Percentiles rank a stretch among this genome's conserved stretches.
Conservation (phyloP, 257 asterid species). For the Lantana camara region DNA sequence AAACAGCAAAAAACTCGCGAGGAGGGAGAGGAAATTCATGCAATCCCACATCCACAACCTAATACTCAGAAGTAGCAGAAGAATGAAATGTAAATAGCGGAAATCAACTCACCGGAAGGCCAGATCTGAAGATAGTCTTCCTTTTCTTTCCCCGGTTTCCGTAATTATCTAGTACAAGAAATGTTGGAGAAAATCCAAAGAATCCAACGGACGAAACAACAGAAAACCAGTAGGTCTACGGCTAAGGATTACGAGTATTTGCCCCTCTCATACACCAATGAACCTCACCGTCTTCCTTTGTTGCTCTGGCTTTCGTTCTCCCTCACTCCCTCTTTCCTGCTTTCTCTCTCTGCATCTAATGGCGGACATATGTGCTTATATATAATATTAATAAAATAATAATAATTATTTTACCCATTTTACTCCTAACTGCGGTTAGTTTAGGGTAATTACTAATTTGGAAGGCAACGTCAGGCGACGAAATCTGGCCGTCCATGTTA, state of each 20-base stretch:
- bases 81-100: conserved; percentile 9
- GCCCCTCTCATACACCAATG: not conserved
- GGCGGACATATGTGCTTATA: conserved; percentile 18
- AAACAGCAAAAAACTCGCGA: not conserved
- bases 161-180: conserved; percentile 27
- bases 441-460: conserved; percentile 22
- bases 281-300: conserved; percentile 22
- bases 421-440: conserved; percentile 41
- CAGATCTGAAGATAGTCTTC: conserved; percentile 59
- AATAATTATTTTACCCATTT: not conserved
- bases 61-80: not conserved
- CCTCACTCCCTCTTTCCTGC: conserved; percentile 24
- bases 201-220: conserved; percentile 42
- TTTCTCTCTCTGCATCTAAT: conserved; percentile 17
- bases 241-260: conserved; percentile 36
- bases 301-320: conserved; percentile 29
- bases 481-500: conserved; percentile 44
- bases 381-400: not conserved
- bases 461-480: conserved; percentile 51
- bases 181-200: conserved; percentile 35
- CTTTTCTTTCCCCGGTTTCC: conserved; percentile 23
- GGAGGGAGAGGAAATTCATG: not conserved
- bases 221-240: conserved; percentile 32
- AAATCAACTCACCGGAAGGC: conserved; percentile 57
- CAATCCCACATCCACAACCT: conserved; percentile 15